Conservation (phyloP, 2,329 filamentous ascomycete species). For the Xylaria sp. region DNA sequence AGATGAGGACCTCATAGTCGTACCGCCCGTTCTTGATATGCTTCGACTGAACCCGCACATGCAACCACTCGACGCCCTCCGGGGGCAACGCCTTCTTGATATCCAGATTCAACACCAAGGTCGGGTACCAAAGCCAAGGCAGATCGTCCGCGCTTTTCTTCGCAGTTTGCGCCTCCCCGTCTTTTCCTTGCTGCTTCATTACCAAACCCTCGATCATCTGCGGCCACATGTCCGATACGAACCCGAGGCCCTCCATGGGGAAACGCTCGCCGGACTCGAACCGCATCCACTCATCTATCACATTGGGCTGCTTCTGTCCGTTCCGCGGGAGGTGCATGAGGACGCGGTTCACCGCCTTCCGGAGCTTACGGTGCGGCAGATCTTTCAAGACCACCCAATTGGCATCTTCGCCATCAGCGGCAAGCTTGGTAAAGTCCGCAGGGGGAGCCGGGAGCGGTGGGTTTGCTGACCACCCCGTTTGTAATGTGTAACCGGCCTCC, state of each 20-base stretch:
- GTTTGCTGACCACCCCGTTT: conserved; percentile 62
- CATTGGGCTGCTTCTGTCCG: conserved; percentile 38
- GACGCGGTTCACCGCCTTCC: conserved; percentile 42
- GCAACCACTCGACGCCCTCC: conserved; percentile 74
- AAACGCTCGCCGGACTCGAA: conserved; percentile 45
- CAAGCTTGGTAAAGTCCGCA: conserved; percentile 39
- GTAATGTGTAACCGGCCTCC: conserved; percentile 63
- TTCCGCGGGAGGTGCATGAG: conserved; percentile 41
- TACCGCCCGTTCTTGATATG: conserved; percentile 40
- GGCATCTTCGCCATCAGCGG: conserved; percentile 43
- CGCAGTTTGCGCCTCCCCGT: not conserved
- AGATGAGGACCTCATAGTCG: conserved; percentile 47
- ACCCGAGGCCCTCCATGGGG: conserved; percentile 43
- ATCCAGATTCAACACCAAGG: conserved; percentile 73
- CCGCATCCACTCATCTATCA: conserved; percentile 47
- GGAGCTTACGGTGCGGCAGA: conserved; percentile 40
- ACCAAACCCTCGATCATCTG: conserved; percentile 43
- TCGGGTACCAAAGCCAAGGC: conserved; percentile 70
- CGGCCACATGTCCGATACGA: conserved; percentile 47
- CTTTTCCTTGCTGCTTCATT: conserved; percentile 10
- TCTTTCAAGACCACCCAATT: conserved; percentile 40
- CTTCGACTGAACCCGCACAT: conserved; percentile 59
- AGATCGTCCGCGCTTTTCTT: not conserved
- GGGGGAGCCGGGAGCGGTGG: conserved; percentile 49
- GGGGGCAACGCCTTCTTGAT: conserved; percentile 74